Conservation (phyloP, 2,329 filamentous ascomycete species). For the Colletotrichum echinochloae region DNA sequence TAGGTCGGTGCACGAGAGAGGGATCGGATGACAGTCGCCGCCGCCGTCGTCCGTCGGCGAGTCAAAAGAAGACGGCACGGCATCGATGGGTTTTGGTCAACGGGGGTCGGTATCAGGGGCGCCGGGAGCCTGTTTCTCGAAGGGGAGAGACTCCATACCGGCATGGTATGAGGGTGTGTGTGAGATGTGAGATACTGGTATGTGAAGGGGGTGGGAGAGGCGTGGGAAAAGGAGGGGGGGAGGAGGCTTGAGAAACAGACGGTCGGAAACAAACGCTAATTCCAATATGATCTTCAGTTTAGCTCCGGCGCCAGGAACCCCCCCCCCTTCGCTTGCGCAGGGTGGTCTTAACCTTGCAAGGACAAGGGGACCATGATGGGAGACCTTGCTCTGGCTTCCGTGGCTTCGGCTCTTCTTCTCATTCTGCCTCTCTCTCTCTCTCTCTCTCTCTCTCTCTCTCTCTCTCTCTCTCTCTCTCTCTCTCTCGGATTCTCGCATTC, state of each 20-base stretch:
- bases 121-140: slow-evolving; percentile 28
- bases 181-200: slow-evolving; percentile 7
- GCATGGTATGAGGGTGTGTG: slow-evolving; percentile 27
- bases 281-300: slow-evolving; percentile 40
- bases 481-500: slow-evolving; percentile 21
- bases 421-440: background rate
- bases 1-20: background rate
- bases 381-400: slow-evolving; percentile 4
- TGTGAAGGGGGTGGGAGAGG: background rate
- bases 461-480: too few relatives aligned
- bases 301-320: slow-evolving; percentile 40
- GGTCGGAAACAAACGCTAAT: slow-evolving; percentile 43
- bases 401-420: too few relatives aligned
- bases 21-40: slow-evolving; percentile 18
- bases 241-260: slow-evolving; percentile 35
- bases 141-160: slow-evolving; percentile 25
- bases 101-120: slow-evolving; percentile 23
- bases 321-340: slow-evolving; percentile 41
- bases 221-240: background rate
- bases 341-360: slow-evolving; percentile 40
- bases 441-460: too few relatives aligned
- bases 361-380: slow-evolving; percentile 6
- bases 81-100: slow-evolving; percentile 16
- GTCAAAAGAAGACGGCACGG: slow-evolving; percentile 31
- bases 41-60: background rate